Evolutionary conservation across 345 rosid genomes (phyloP).

Genomic region (Eucalyptus tenuipes): DNA sequence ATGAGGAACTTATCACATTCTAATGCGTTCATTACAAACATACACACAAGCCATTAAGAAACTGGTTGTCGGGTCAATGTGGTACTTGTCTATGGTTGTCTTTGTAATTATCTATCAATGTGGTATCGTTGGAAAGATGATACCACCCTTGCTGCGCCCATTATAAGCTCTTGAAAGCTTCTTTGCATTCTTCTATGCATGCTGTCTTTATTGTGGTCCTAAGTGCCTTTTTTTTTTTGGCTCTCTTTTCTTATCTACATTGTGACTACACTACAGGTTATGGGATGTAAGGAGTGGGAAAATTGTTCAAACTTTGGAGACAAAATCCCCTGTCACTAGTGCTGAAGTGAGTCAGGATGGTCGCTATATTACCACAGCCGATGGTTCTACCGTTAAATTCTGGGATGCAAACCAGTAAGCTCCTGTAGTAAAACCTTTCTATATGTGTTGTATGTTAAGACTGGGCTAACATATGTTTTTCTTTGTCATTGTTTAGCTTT

Average conservation of each 20-base stretch:
- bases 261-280: constrained; percentile 27
- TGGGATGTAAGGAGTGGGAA: constrained; percentile 90
- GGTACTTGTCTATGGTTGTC: background rate
- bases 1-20: background rate
- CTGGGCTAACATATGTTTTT: background rate
- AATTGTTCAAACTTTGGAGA: constrained; percentile 76
- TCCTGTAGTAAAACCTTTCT: background rate
- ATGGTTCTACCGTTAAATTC: constrained; percentile 85
- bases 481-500: constrained; percentile 31
- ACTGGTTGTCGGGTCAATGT: background rate
- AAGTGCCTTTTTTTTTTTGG: no score
- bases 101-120: background rate
- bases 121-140: background rate
- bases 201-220: background rate
- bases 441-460: background rate
- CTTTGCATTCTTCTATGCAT: background rate
- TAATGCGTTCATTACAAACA: background rate
- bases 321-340: constrained; percentile 79
- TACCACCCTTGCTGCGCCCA: background rate
- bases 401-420: constrained; percentile 99
- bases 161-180: background rate
- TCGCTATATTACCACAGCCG: constrained; percentile 86
- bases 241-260: background rate
- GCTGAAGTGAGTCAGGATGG: constrained; percentile 97
- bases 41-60: background rate